Base-by-base conservation (phyloP, 23 red algal genomes). In the Gracilariopsis chorda region DNA sequence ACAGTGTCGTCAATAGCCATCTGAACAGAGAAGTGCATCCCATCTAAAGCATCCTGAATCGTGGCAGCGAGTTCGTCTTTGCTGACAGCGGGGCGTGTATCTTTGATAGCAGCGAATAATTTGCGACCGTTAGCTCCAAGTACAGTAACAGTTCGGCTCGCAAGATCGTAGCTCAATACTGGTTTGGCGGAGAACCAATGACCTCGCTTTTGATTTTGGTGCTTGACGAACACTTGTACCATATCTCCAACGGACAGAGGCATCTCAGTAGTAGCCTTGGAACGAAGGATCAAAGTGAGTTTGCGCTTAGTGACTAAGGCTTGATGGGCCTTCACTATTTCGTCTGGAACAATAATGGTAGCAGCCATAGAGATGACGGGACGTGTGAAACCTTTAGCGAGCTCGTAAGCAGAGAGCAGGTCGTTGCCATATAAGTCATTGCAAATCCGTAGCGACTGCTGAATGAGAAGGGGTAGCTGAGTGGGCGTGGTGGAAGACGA, bases 341-440 rank as follows among this genome's bases (percentile, higher is more conserved):
- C 14, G 6, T 83, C 21, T 2, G 73, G 73, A 1, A 78, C 19
- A 2, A 1, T n/a, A 3, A 40, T 60, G 52, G 51, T 32, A 3
- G 20, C 43, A 6, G 19, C 17, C 30, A 2, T 48, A 42, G 13
- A 7, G n/a, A 19, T 7, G 78, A 71, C 46, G 13, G 62, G 84
- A 20, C 67, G 29, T 0, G 84, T 71, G 27, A 58, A 88, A 20
- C 62, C 43, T 39, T 75, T 75, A 17, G 67, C 40, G 25, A 88
- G 21, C 67, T 88, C 84, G 40, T 60, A 32, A 4, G 62, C 84
- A 25, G 67, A 88, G 1, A 88, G 10, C 11, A 88, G 4, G 21
- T 88, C 68, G 25, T 21, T 60, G 17, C 65, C 84, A 56, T 88
- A 88, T 6, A 88, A 42, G 44, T 75, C 84, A 32, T 88, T 88